phyloP scores from a whole-genome alignment of 257 asterid genomes.

The Penstemon newberryi region DNA sequence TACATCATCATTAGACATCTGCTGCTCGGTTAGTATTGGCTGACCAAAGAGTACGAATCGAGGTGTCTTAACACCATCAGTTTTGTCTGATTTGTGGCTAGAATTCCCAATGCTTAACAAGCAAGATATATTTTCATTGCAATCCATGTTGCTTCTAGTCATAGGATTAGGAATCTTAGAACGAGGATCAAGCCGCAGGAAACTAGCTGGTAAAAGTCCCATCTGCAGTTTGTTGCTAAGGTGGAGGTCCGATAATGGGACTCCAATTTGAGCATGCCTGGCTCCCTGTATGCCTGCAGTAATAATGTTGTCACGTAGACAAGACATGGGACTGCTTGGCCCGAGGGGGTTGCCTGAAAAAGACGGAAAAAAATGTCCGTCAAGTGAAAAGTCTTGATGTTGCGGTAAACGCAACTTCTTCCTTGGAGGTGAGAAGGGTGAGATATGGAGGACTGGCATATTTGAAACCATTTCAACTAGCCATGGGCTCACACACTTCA shows the following conservation, averaged over 20 bases:
- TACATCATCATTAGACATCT: conserved; percentile 54
- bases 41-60: conserved; percentile 84
- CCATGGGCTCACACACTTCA: conserved; percentile 96
- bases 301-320: conserved; percentile 55
- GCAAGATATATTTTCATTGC: conserved; percentile 67
- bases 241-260: conserved; percentile 70
- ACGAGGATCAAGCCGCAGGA: conserved; percentile 49
- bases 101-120: conserved; percentile 68
- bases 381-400: conserved; percentile 57
- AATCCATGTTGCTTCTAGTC: conserved; percentile 35
- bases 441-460: conserved; percentile 66
- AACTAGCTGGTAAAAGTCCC: conserved; percentile 58
- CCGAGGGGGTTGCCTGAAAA: conserved; percentile 79
- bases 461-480: conserved; percentile 77
- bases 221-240: conserved; percentile 73
- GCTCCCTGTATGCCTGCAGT: conserved; percentile 99
- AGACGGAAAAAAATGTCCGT: conserved; percentile 73
- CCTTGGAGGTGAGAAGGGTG: conserved; percentile 77
- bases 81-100: conserved; percentile 44
- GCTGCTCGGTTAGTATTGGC: conserved; percentile 97
- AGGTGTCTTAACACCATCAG: conserved; percentile 48
- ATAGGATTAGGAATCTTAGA: conserved; percentile 43
- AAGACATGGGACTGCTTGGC: conserved; percentile 65
- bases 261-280: conserved; percentile 99
- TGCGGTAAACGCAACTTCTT: conserved; percentile 66